Evolutionary conservation across 257 asterid genomes (phyloP).

Genomic region (Solanum corneliomulleri): DNA sequence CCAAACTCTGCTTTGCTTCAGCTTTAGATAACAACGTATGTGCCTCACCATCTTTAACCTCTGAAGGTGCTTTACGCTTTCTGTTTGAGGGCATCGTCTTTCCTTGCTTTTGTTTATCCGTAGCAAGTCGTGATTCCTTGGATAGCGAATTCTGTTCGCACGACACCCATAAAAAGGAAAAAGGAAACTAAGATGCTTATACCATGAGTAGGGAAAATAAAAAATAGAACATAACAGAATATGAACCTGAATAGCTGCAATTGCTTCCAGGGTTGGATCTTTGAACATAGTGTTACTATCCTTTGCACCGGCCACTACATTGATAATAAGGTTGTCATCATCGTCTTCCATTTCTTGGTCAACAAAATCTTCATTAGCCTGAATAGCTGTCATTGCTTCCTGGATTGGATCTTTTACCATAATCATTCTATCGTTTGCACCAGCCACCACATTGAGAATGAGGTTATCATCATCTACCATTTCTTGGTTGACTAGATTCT

Average conservation of each 20-base stretch:
- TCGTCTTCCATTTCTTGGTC: slow-evolving; percentile 38
- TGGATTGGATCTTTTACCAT: slow-evolving; percentile 20
- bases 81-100: slow-evolving; percentile 19
- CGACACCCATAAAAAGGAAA: not conserved
- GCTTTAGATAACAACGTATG: not conserved
- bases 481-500: slow-evolving; percentile 26
- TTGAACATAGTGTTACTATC: slow-evolving; percentile 17
- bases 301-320: slow-evolving; percentile 34
- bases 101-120: not conserved
- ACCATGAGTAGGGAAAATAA: not conserved
- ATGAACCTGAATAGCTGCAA: slow-evolving; percentile 30
- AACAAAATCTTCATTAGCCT: slow-evolving; percentile 33
- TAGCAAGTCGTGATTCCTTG: slow-evolving; percentile 2
- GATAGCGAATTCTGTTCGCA: slow-evolving; percentile 18
- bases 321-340: slow-evolving; percentile 65
- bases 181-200: not conserved
- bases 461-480: slow-evolving; percentile 61
- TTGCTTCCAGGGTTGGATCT: slow-evolving; percentile 21
- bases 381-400: slow-evolving; percentile 14
- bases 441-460: slow-evolving; percentile 46
- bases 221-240: not conserved
- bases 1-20: slow-evolving; percentile 3
- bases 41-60: slow-evolving; percentile 4
- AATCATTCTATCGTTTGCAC: slow-evolving; percentile 16
- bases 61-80: slow-evolving; percentile 35